Conservation (phyloP, 257 asterid species). For the Rhazya stricta region DNA sequence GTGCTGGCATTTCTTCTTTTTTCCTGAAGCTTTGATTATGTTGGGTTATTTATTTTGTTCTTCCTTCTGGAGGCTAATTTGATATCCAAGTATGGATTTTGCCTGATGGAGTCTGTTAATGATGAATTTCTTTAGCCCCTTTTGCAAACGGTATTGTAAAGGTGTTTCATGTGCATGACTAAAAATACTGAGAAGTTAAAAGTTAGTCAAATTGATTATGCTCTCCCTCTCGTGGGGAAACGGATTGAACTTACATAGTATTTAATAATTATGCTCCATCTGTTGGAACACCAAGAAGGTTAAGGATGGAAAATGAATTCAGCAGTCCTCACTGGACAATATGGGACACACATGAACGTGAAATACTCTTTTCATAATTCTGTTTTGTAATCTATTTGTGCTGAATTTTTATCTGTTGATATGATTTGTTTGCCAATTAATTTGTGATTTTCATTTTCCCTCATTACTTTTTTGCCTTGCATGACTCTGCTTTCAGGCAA, state of each 20-base stretch:
- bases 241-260: neutral
- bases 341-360: neutral
- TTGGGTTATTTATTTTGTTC: neutral
- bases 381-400: neutral
- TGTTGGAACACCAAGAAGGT: neutral
- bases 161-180: neutral
- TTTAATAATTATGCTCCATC: neutral
- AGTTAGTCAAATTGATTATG: neutral
- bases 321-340: neutral
- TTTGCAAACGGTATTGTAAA: too few relatives aligned
- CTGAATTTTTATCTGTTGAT: neutral
- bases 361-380: neutral
- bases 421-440: neutral
- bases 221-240: neutral
- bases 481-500: slow-evolving; percentile 46
- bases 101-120: neutral
- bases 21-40: neutral
- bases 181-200: neutral
- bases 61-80: neutral
- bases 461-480: neutral
- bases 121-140: neutral
- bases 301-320: neutral
- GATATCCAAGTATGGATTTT: neutral
- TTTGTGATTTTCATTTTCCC: neutral
- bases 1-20: neutral